Evolutionary conservation across 495 filamentous ascomycete species (phyloP).

Genomic region (Parathielavia appendiculata): DNA sequence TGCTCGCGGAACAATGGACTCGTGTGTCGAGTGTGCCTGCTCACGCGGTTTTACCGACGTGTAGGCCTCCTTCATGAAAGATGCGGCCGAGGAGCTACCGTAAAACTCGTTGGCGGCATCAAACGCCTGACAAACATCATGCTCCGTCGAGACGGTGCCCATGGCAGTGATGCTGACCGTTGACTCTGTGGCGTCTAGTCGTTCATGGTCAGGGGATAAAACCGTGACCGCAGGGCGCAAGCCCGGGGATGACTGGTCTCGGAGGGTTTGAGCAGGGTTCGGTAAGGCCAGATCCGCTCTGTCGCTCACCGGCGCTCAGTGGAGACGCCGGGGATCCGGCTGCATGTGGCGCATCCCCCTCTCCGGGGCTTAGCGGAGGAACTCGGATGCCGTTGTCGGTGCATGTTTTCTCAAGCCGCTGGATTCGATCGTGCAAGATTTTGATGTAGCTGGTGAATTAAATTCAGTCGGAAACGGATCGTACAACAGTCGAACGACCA

Average conservation of each 20-base stretch:
- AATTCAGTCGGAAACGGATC: neutral
- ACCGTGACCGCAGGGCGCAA: neutral
- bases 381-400: constrained; percentile 30
- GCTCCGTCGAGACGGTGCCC: constrained; percentile 28
- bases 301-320: neutral
- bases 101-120: constrained; percentile 37
- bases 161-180: constrained; percentile 36
- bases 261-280: neutral
- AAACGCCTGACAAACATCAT: constrained; percentile 27
- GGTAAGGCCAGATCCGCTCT: neutral
- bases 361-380: constrained; percentile 17
- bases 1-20: neutral
- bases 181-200: constrained; percentile 19
- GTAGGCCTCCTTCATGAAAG: constrained; percentile 40
- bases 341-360: neutral
- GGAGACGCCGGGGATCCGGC: neutral
- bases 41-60: constrained; percentile 24
- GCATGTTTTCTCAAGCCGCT: constrained; percentile 36
- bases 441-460: constrained; percentile 28
- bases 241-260: neutral
- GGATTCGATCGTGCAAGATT: constrained; percentile 36
- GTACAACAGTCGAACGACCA: neutral
- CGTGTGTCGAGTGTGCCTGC: neutral
- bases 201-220: neutral
- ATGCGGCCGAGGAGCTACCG: constrained; percentile 42